phyloP scores from a whole-genome alignment of 176 grass and related monocot genomes.

The Thalia dealbata region DNA sequence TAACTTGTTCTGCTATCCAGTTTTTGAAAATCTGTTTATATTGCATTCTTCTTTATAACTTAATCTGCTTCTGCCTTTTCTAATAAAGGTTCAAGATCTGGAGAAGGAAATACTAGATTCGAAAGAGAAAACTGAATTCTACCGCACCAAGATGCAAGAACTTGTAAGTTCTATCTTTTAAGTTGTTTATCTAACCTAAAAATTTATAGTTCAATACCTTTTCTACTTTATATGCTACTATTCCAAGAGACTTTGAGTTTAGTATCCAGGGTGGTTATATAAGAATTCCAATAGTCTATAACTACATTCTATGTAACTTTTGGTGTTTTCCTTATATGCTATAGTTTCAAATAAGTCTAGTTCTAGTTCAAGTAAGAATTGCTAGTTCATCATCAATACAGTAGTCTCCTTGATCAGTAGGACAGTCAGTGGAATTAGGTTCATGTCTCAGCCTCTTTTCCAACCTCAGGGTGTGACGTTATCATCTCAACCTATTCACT shows the following conservation, averaged over 20 bases:
- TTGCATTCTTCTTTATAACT: not conserved
- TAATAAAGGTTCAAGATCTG: slow-evolving; percentile 86
- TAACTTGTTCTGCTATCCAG: not conserved
- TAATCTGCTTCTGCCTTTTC: not conserved
- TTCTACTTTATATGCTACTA: not conserved
- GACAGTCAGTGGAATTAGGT: too few relatives aligned
- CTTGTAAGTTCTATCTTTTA: slow-evolving; percentile 55
- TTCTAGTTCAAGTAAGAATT: too few relatives aligned
- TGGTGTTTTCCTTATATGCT: too few relatives aligned
- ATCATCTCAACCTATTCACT: too few relatives aligned
- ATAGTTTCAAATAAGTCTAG: too few relatives aligned
- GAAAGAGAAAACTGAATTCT: slow-evolving; percentile 87
- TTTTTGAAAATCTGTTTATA: not conserved
- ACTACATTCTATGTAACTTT: too few relatives aligned
- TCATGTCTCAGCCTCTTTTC: too few relatives aligned
- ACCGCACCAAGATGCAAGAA: slow-evolving; percentile 95
- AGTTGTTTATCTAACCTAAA: not conserved
- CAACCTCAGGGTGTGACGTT: too few relatives aligned
- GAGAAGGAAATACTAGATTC: slow-evolving; percentile 98
- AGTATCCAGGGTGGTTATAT: not conserved
- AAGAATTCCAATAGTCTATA: too few relatives aligned
- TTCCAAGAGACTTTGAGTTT: not conserved
- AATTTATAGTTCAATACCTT: not conserved
- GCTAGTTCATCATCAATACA: too few relatives aligned
- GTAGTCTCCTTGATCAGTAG: too few relatives aligned